A percentile compares a stretch with the other conserved stretches of the same genome.
Evolutionary conservation across 192 early-diverging fungal genomes (phyloP).

Genomic region (Geranomyces michiganensis): DNA sequence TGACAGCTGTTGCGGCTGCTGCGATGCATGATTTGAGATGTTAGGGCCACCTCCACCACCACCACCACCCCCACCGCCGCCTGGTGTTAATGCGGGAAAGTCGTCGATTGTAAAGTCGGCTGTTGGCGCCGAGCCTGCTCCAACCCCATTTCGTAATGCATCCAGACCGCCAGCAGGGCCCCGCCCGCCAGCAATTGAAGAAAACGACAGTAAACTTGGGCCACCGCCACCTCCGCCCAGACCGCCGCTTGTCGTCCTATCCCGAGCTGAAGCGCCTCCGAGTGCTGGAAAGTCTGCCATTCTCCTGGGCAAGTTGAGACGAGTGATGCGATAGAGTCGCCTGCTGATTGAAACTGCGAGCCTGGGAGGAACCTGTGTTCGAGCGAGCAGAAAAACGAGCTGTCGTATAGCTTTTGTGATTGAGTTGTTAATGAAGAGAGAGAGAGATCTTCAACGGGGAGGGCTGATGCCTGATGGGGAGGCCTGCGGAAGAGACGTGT

Average conservation of each 20-base stretch:
- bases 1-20: slow-evolving; percentile 26
- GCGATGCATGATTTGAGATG: slow-evolving; percentile 23
- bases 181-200: slow-evolving; percentile 29
- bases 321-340: too few species aligned
- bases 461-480: too few species aligned
- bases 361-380: too few species aligned
- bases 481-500: too few species aligned
- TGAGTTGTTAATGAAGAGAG: too few species aligned
- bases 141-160: slow-evolving; percentile 7
- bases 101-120: slow-evolving; percentile 41
- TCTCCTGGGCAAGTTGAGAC: neutral
- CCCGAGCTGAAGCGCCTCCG: slow-evolving; percentile 11
- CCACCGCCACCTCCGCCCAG: slow-evolving; percentile 11
- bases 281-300: slow-evolving; percentile 40
- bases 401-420: too few species aligned
- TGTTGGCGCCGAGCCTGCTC: neutral
- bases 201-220: slow-evolving; percentile 28
- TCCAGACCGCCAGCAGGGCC: slow-evolving; percentile 5
- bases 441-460: too few species aligned
- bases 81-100: slow-evolving; percentile 38
- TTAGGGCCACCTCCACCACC: slow-evolving; percentile 15
- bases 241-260: neutral
- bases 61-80: slow-evolving; percentile 9
- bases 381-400: too few species aligned
- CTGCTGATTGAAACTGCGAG: too few species aligned